Conservation (phyloP, 2,329 filamentous ascomycete species). For the Aspergillus phoenicis region DNA sequence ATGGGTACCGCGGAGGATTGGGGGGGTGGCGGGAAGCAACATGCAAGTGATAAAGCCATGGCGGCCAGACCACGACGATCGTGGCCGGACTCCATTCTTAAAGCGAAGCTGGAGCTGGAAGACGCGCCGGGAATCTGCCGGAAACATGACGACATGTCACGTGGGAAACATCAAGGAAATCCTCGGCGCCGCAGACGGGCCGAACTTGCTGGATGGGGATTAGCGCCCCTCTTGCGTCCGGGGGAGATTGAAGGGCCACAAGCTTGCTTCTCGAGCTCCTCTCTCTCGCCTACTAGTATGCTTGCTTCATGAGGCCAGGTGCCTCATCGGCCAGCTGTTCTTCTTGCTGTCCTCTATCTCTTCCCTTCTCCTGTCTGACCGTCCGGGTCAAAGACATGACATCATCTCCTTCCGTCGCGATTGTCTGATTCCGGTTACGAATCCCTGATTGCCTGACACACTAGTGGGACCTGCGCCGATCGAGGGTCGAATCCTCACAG, state of each 20-base stretch:
- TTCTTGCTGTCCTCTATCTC: neutral
- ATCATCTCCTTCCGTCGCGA: conserved; percentile 6
- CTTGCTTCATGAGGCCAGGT: conserved; percentile 25
- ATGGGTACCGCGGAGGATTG: conserved; percentile 25
- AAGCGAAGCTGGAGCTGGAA: neutral
- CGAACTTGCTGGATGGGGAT: conserved; percentile 19
- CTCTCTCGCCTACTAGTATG: neutral
- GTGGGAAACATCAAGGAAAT: conserved; percentile 13
- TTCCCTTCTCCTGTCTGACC: neutral
- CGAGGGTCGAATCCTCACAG: conserved; percentile 14
- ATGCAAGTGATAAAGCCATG: conserved; percentile 26
- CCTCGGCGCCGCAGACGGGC: conserved; percentile 22
- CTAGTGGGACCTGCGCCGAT: conserved; percentile 20
- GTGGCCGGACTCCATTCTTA: conserved; percentile 12
- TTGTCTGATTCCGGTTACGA: conserved; percentile 8
- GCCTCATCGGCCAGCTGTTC: conserved; percentile 23
- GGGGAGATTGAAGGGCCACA: conserved; percentile 1
- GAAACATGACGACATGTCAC: conserved; percentile 33
- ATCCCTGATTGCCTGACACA: conserved; percentile 11
- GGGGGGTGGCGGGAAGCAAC: conserved; percentile 19
- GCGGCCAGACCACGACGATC: conserved; percentile 23
- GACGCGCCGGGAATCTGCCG: neutral
- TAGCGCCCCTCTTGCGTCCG: conserved; percentile 23
- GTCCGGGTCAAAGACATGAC: conserved; percentile 14
- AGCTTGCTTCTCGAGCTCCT: neutral